These are phyloP conservation scores for Gossypium longicalyx DNA, from an alignment of 345 rosid genomes.

Conservation along the genomic window DNA sequence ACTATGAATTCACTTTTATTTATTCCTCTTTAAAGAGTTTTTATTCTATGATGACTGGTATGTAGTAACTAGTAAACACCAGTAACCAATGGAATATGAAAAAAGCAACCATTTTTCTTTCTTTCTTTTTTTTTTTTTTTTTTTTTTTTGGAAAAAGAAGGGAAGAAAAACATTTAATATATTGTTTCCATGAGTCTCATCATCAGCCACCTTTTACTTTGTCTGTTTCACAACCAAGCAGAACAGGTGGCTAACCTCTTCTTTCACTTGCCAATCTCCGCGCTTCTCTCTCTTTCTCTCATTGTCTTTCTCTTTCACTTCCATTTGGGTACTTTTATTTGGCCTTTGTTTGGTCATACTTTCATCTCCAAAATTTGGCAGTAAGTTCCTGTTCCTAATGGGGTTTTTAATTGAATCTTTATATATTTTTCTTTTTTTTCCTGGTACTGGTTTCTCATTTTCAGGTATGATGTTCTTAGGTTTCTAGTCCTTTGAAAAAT, in stretches of 20 bases:
- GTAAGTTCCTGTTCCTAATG: constrained; percentile 21
- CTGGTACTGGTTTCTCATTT: constrained; percentile 5
- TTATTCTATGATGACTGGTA: not conserved
- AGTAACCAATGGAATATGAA: not conserved
- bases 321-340: constrained; percentile 23
- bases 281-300: constrained; percentile 16
- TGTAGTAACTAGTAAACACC: not conserved
- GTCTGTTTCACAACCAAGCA: constrained; percentile 56
- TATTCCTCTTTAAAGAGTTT: constrained; percentile 4
- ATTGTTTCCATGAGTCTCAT: not conserved
- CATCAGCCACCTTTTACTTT: constrained; percentile 55
- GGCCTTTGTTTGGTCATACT: constrained; percentile 25
- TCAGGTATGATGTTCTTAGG: not conserved
- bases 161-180: not conserved
- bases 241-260: constrained; percentile 28
- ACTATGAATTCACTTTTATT: not conserved
- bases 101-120: not conserved
- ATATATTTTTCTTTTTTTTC: not conserved
- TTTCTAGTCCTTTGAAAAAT: not conserved
- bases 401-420: not conserved
- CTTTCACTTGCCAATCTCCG: constrained; percentile 25
- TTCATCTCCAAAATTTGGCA: constrained; percentile 30
- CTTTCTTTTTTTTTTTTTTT: too few species aligned
- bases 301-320: not conserved
- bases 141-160: not conserved